A percentile compares a stretch with the other conserved stretches of the same genome.
phyloP scores from a whole-genome alignment of 2,329 filamentous ascomycete species.

The Neofusicoccum cordaticola region DNA sequence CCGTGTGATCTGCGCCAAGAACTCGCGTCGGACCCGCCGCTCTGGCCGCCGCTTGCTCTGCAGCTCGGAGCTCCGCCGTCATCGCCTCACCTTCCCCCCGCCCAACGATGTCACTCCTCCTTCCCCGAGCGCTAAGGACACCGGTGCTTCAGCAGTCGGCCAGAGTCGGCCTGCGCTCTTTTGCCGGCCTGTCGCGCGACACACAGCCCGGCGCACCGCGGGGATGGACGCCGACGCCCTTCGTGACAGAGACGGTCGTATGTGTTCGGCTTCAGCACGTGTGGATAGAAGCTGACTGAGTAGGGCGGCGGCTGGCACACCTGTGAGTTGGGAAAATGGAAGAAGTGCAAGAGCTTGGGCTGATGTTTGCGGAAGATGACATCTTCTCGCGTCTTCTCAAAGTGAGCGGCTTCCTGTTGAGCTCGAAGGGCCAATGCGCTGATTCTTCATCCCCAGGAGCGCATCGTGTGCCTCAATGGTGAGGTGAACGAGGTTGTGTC shows the following conservation, averaged over 20 bases:
- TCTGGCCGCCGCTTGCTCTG: background rate
- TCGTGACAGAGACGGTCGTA: constrained; percentile 51
- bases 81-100: background rate
- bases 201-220: constrained; percentile 24
- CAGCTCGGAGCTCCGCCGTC: background rate
- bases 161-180: constrained; percentile 24
- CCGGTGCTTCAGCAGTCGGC: constrained; percentile 16
- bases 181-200: constrained; percentile 21
- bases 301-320: constrained; percentile 53
- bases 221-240: constrained; percentile 48
- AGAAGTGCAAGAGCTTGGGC: background rate
- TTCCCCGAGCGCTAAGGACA: constrained; percentile 27
- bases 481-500: constrained; percentile 86
- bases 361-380: constrained; percentile 30
- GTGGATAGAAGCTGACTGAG: constrained; percentile 29
- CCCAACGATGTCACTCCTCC: constrained; percentile 31
- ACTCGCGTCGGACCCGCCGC: constrained; percentile 2
- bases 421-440: background rate
- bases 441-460: constrained; percentile 59
- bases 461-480: constrained; percentile 91
- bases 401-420: constrained; percentile 8
- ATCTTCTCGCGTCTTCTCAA: constrained; percentile 49
- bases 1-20: constrained; percentile 5
- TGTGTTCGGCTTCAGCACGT: constrained; percentile 18
- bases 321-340: constrained; percentile 26